phyloP scores from a whole-genome alignment of 495 filamentous ascomycete species.

The Lasiosphaeria ovina region DNA sequence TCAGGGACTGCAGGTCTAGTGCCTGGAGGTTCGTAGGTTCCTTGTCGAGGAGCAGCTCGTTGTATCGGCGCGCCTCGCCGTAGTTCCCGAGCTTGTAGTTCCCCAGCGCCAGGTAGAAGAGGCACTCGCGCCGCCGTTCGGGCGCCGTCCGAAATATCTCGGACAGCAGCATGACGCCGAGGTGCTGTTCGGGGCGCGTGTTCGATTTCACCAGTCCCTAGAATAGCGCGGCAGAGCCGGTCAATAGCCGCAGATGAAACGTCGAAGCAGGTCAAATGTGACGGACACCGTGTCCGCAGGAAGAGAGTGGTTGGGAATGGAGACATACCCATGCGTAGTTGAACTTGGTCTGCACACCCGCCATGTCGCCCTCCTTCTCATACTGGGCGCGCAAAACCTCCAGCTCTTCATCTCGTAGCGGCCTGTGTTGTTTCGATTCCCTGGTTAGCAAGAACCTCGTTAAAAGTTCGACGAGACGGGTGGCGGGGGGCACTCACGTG shows the following conservation, averaged over 20 bases:
- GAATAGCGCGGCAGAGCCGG: not conserved
- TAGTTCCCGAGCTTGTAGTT: slow-evolving; percentile 99
- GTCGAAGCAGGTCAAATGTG: no score
- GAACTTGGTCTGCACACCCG: slow-evolving; percentile 97
- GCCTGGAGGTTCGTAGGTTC: slow-evolving; percentile 91
- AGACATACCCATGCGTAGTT: slow-evolving; percentile 91
- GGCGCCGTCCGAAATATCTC: slow-evolving; percentile 93
- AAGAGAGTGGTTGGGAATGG: slow-evolving; percentile 6
- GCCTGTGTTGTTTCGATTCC: slow-evolving; percentile 46
- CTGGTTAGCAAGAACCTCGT: slow-evolving; percentile 4
- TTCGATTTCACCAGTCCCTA: slow-evolving; percentile 94
- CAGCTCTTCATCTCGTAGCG: slow-evolving; percentile 84
- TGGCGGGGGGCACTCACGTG: slow-evolving; percentile 58
- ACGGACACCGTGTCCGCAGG: no score
- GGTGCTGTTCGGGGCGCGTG: slow-evolving; percentile 80
- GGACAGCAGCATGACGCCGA: slow-evolving; percentile 88
- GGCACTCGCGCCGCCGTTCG: slow-evolving; percentile 91
- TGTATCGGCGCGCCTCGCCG: slow-evolving; percentile 88
- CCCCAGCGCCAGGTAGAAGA: slow-evolving; percentile 94
- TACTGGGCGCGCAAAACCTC: slow-evolving; percentile 89
- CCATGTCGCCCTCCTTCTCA: slow-evolving; percentile 94
- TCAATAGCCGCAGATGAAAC: no score
- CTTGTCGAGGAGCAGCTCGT: slow-evolving; percentile 83
- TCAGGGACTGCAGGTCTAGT: slow-evolving; percentile 73
- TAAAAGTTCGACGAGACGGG: not conserved